phyloP scores from a whole-genome alignment of 805 yeast species.

The Zygosaccharomyces siamensis region DNA sequence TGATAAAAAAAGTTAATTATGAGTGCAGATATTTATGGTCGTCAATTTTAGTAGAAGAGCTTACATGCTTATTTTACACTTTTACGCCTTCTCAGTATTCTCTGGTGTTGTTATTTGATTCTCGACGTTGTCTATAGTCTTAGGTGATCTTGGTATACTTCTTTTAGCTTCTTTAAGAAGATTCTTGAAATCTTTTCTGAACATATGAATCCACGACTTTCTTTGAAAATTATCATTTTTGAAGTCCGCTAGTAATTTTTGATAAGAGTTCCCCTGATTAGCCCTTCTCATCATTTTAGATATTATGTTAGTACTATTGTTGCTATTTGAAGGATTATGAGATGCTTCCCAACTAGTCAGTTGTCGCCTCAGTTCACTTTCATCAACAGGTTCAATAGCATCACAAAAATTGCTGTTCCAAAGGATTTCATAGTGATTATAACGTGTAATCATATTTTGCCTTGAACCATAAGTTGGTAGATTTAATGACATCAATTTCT shows the following conservation, averaged over 20 bases:
- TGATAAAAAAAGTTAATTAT: too few relatives aligned
- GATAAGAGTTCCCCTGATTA: constrained; percentile 35
- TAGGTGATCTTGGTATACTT: constrained; percentile 22
- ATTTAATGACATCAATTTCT: constrained; percentile 49
- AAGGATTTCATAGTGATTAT: constrained; percentile 68
- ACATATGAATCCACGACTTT: constrained; percentile 40
- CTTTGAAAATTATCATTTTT: constrained; percentile 46
- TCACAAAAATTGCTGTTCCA: constrained; percentile 77
- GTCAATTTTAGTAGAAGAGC: not conserved
- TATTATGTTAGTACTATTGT: constrained; percentile 22
- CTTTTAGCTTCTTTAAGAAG: constrained; percentile 38
- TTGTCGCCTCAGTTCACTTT: constrained; percentile 48
- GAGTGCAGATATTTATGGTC: too few relatives aligned
- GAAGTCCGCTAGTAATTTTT: constrained; percentile 28
- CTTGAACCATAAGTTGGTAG: constrained; percentile 62
- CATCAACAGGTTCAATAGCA: constrained; percentile 57
- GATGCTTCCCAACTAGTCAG: constrained; percentile 64
- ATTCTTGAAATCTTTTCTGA: constrained; percentile 38
- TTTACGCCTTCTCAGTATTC: not conserved
- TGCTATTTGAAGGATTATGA: constrained; percentile 16
- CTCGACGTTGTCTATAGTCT: constrained; percentile 5
- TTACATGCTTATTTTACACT: not conserved
- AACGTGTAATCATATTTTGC: constrained; percentile 59
- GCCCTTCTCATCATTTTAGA: constrained; percentile 35
- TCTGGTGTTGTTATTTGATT: not conserved